Conservation (phyloP, 1,284 basidiomycete species). For the Boletus hoseneyae region DNA sequence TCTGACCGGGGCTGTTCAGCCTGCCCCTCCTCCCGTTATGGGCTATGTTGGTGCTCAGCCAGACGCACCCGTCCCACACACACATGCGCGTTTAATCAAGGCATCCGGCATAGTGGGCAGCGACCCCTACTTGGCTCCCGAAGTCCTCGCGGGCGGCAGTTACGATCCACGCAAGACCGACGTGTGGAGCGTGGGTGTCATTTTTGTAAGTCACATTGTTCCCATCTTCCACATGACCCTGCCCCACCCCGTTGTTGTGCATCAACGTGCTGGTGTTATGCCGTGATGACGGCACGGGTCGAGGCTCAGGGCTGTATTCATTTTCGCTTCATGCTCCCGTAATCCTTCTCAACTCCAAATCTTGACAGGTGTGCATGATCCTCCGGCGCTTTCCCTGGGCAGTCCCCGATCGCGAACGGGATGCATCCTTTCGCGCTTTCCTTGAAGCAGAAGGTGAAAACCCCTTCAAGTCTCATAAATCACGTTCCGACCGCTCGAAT, state of each 20-base stretch:
- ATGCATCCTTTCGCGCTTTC: constrained; percentile 89
- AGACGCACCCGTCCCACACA: constrained; percentile 29
- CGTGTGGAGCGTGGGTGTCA: constrained; percentile 98
- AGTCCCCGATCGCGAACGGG: constrained; percentile 92
- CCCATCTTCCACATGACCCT: not conserved
- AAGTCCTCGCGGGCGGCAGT: constrained; percentile 64
- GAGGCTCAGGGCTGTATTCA: constrained; percentile 1
- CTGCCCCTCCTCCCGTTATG: constrained; percentile 9
- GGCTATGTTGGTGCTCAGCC: constrained; percentile 25
- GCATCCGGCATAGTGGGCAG: constrained; percentile 95
- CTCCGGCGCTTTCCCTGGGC: constrained; percentile 99
- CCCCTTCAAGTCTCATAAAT: constrained; percentile 24
- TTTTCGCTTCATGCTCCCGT: constrained; percentile 8
- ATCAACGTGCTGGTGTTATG: not conserved
- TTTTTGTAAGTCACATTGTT: constrained; percentile 66
- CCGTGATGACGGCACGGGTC: constrained; percentile 3
- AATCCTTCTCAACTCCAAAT: constrained; percentile 16
- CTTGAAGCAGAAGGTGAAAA: constrained; percentile 60
- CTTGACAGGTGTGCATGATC: constrained; percentile 75
- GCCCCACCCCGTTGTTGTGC: not conserved
- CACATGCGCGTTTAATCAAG: constrained; percentile 56
- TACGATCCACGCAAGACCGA: constrained; percentile 98
- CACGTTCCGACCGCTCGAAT: constrained; percentile 15
- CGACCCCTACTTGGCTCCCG: constrained; percentile 97
- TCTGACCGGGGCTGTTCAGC: constrained; percentile 7